Base-by-base conservation (phyloP, 441 rosid genomes). In the Eruca vesicaria region DNA sequence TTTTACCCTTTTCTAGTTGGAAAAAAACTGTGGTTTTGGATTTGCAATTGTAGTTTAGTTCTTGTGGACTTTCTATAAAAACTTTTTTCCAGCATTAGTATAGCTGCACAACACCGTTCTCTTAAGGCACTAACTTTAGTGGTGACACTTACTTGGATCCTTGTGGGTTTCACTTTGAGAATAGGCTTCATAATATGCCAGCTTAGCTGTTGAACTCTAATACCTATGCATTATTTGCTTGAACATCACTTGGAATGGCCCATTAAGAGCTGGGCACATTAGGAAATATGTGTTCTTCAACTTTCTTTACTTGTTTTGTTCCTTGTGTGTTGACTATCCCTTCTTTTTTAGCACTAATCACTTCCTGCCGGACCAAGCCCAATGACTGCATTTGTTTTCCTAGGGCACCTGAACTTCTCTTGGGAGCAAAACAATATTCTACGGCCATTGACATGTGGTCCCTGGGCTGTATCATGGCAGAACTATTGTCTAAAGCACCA, bases 401-500 rank as follows among this genome's bases (percentile, higher is more conserved):
- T 87, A 96, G 99, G 88, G 99, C 99, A 53, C 99, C 99, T 71
- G 99, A 96, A 79, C 97, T 96, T 78, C 96, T 96, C 45, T 80
- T 96, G 83, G 99, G 99, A 81, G 86, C 88, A 31, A 91, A 87
- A 81, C 97, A 88, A 71, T 96, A 96, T 86, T 96, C 99, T 67
- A 96, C 98, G 18, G 94, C 99, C 45, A 90, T 96, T 83, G 99
- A 96, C 86, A 96, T 96, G 98, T 96, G 99, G 99, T 96, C 99
- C 26, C 80, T 96, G 65, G 99, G 99, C 56, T 96, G 99, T 82
- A 96, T 96, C 33, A 96, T 96, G 98, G 98, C 98, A 60, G 99
- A 96, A 73, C 77, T 96, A 45, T 82, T 96, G 43, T 88, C 94
- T 0, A 96, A 93, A 79, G 92, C 88, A 67, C 93, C 99, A 28